Evolutionary conservation across 768 basidiomycete genomes (phyloP).

Genomic region (Suillus sp.): DNA sequence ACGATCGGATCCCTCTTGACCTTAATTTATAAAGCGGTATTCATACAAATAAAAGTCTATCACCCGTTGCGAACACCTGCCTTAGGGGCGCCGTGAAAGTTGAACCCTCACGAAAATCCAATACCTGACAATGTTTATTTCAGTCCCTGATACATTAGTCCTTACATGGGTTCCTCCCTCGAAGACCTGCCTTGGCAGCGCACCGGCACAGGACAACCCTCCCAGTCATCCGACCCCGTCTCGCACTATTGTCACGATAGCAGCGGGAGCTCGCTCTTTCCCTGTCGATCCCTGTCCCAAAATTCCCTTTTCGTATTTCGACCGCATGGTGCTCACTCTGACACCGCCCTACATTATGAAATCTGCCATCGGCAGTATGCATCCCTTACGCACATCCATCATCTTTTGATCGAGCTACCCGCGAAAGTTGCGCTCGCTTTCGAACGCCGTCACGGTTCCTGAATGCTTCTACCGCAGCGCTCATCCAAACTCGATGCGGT

Average conservation of each 20-base stretch:
- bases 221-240: background rate
- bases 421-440: slow-evolving; percentile 5
- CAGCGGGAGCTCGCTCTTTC: background rate
- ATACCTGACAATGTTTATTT: background rate
- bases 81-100: background rate
- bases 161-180: background rate
- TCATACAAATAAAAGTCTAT: slow-evolving; percentile 1
- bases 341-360: background rate
- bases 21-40: background rate
- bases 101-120: background rate
- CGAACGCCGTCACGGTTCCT: background rate
- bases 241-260: background rate
- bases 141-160: background rate
- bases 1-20: background rate
- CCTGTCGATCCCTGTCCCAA: background rate
- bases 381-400: background rate
- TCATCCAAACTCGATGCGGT: background rate
- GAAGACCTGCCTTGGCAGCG: background rate
- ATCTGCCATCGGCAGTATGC: background rate
- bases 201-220: background rate
- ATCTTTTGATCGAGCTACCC: slow-evolving; percentile 4
- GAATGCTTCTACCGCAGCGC: background rate
- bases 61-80: no score
- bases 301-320: background rate
- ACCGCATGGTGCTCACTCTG: background rate